phyloP scores from a whole-genome alignment of 2,329 filamentous ascomycete species.

The Aureobasidium melanogenum region DNA sequence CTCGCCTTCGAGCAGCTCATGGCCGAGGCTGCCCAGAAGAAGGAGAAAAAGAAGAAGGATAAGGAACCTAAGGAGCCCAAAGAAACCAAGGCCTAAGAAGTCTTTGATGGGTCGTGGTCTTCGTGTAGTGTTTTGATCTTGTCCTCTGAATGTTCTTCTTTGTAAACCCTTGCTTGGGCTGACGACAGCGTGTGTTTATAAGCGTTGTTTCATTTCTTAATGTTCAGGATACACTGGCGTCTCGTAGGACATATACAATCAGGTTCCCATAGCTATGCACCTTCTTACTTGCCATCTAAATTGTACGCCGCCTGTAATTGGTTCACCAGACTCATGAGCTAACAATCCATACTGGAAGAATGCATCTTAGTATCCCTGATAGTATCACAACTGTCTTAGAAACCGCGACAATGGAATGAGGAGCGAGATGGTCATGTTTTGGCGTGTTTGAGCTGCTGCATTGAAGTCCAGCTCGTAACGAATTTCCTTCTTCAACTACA shows the following conservation, averaged over 20 bases:
- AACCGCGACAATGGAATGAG: background rate
- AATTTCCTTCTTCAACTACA: background rate
- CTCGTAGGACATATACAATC: background rate
- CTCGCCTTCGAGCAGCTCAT: slow-evolving; percentile 98
- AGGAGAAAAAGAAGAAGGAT: slow-evolving; percentile 58
- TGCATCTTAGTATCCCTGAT: background rate
- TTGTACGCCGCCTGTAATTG: background rate
- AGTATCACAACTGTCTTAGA: background rate
- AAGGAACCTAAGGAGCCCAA: background rate
- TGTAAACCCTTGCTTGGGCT: background rate
- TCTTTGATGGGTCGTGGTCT: background rate
- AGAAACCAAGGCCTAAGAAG: background rate
- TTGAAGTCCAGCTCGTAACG: background rate
- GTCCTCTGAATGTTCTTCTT: background rate
- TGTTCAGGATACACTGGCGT: background rate
- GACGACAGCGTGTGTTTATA: background rate
- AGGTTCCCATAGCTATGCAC: background rate
- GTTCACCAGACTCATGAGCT: background rate
- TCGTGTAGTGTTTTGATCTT: background rate
- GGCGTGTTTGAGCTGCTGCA: background rate
- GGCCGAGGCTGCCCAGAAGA: slow-evolving; percentile 91
- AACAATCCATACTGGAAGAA: background rate
- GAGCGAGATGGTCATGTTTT: too few species aligned
- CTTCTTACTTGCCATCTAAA: background rate
- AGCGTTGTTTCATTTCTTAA: background rate